A percentile compares a stretch with the other conserved stretches of the same genome.
phyloP scores from a whole-genome alignment of 148 eudicot species.

The Silene uniflora region DNA sequence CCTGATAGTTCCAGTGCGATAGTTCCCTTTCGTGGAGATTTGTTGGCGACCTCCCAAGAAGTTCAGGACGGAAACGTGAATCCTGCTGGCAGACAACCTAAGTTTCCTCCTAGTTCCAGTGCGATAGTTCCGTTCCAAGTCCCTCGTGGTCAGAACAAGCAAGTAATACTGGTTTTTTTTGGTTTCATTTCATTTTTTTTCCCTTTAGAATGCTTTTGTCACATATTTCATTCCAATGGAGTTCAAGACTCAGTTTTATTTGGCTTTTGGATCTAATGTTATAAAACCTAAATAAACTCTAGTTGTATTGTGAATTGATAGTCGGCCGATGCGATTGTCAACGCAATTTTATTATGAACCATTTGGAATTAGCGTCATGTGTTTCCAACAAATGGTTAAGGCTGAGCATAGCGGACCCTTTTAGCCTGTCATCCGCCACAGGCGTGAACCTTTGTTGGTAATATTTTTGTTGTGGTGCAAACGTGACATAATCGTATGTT shows the following conservation, averaged over 20 bases:
- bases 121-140: slow-evolving; percentile 15
- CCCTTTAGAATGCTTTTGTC: neutral
- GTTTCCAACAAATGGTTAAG: too few species aligned
- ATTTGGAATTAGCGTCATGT: too few species aligned
- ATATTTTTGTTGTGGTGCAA: too few species aligned
- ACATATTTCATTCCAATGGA: neutral
- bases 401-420: too few species aligned
- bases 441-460: too few species aligned
- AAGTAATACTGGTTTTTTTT: slow-evolving; percentile 24
- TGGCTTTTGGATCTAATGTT: too few species aligned
- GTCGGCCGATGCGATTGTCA: neutral
- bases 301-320: neutral
- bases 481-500: neutral
- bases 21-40: slow-evolving; percentile 38
- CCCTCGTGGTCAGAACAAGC: slow-evolving; percentile 23
- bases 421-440: too few species aligned
- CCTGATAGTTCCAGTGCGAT: slow-evolving; percentile 10
- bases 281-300: too few species aligned
- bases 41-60: slow-evolving; percentile 17
- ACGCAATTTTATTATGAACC: neutral
- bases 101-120: slow-evolving; percentile 10
- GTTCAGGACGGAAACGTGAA: slow-evolving; percentile 19
- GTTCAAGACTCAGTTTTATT: too few species aligned
- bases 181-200: slow-evolving; percentile 2
- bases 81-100: slow-evolving; percentile 22